Evolutionary conservation across 768 basidiomycete genomes (phyloP), one percentile per base, ranked within the genome.

Genomic region (Leccinum subgranulosum): DNA sequence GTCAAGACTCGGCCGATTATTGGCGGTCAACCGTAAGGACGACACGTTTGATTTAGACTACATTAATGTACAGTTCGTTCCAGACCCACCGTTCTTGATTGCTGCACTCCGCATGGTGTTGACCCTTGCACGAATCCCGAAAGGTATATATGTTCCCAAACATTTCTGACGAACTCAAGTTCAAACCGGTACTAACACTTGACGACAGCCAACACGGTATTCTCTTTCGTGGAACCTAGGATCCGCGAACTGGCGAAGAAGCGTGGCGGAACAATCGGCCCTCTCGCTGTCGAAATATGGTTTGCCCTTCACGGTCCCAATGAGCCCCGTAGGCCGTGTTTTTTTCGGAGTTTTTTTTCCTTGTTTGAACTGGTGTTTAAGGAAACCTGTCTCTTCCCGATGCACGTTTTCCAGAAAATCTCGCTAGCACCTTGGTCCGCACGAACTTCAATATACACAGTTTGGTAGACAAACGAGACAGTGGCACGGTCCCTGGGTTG

Each of bases 51-150:
- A 39, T 39, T 17, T 9, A 39, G 36, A 39, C 15, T 39, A 39
- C 17, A 39, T 17, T 39, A 39, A 17, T 39, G 3, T 19, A 45
- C 43, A 21, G 14, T 25, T 23, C 14, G 14, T 15, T 43, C n/a
- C 12, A 69, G 68, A 63, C 6, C 6, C 51, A 0, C 51, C 21
- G 17, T 43, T 55, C 28, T 45, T 69, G 3, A 56, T 15, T 43
- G 58, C 68, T 9, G 58, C 65, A 8, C 46, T 69, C 31, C 61
- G 61, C 15, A 65, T 65, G 62, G 45, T 63, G 3, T 36, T 60
- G 25, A 57, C 60, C 6, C 19, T 69, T 6, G 61, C 64, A 17
- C 59, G 53, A 7, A 66, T 64, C 19, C 59, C 46, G 7, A 60
- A 61, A n/a, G 65, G 67, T 61, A 29, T 27, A 46, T 27, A 46